Evolutionary conservation across 2,329 filamentous ascomycete genomes (phyloP), one percentile per base, ranked within the genome.

Genomic region (Diaporthe sp.): DNA sequence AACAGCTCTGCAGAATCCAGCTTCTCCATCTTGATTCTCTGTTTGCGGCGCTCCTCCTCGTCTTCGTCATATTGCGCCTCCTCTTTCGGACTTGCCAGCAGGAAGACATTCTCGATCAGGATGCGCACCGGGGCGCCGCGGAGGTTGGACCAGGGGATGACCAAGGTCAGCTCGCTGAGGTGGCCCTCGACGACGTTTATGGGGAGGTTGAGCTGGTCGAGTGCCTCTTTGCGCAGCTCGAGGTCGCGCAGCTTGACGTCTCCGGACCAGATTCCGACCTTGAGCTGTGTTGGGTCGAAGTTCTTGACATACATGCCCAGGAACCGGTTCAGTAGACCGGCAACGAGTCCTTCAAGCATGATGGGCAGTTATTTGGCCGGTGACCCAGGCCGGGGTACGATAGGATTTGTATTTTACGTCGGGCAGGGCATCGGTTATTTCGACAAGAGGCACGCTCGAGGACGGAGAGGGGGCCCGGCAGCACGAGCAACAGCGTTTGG

Each of bases 301-400:
- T 99, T 98, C 90, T 97, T 96, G 85, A 99, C 96, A 85, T 99
- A 99, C 94, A 98, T 98, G 89, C 97, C 97, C 91, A 99, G 87
- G 86, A 99, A 98, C 88, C 97, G 94, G 88, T 99, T 99, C 80
- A 99, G 93, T 88, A 99, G 89, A 86, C 96, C 97, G 80, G 97
- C 95, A 77, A 98, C 97, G 80, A 99, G 90, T 79, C 96, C 95
- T 90, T 99, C 97, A 87, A 99, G 92, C 97, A 99, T 99, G 81
- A 83, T 89, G 89, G 86, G 84, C 83, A 84, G 80, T 79, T 84
- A 82, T 82, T 87, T 91, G 66, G 74, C 69, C 89, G 93, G 91
- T 95, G 81, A 93, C 91, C 93, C 93, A 82, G 94, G 92, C 91
- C 87, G 85, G 92, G 92, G 80, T 68, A 71, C 30, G 28, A 58